These are phyloP conservation scores for Rhexocercosporidium sp. DNA, from an alignment of 2,329 filamentous ascomycete species.

Conservation along the genomic window DNA sequence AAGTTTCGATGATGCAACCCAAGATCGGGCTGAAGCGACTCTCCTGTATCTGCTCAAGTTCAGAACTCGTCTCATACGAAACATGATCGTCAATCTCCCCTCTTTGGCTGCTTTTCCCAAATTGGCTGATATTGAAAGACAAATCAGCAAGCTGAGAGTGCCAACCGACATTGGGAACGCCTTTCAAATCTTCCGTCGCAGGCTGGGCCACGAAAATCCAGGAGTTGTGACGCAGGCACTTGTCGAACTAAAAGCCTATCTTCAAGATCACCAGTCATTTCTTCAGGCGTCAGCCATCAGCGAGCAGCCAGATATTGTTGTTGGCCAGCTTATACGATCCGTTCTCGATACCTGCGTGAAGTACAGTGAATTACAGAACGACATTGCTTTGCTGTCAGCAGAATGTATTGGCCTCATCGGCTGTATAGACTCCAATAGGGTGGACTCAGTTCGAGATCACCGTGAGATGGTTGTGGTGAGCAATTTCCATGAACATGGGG, in stretches of 20 bases:
- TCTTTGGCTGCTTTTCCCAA: slow-evolving; percentile 74
- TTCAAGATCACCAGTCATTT: slow-evolving; percentile 75
- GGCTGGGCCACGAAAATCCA: slow-evolving; percentile 82
- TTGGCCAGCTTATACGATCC: slow-evolving; percentile 74
- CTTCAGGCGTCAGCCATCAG: slow-evolving; percentile 80
- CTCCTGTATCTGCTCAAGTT: slow-evolving; percentile 53
- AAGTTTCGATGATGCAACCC: slow-evolving; percentile 65
- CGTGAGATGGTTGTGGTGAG: slow-evolving; percentile 84
- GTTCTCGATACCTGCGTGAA: slow-evolving; percentile 86
- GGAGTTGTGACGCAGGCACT: slow-evolving; percentile 85
- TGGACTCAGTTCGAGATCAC: slow-evolving; percentile 80
- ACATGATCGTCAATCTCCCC: slow-evolving; percentile 77
- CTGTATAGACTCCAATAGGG: slow-evolving; percentile 87
- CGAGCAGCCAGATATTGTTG: slow-evolving; percentile 79
- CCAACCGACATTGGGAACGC: slow-evolving; percentile 69
- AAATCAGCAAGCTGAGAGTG: slow-evolving; percentile 67
- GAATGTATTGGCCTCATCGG: slow-evolving; percentile 88
- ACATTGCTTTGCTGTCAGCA: slow-evolving; percentile 76
- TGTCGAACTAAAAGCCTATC: slow-evolving; percentile 74
- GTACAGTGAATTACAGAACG: slow-evolving; percentile 70
- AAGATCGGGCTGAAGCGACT: slow-evolving; percentile 63
- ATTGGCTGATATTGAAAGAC: slow-evolving; percentile 69
- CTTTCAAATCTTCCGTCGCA: slow-evolving; percentile 72
- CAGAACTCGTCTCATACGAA: slow-evolving; percentile 57
- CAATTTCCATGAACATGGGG: slow-evolving; percentile 80